phyloP scores from a whole-genome alignment of 176 grass and related monocot species.

The Dendrocalamus sinicus region DNA sequence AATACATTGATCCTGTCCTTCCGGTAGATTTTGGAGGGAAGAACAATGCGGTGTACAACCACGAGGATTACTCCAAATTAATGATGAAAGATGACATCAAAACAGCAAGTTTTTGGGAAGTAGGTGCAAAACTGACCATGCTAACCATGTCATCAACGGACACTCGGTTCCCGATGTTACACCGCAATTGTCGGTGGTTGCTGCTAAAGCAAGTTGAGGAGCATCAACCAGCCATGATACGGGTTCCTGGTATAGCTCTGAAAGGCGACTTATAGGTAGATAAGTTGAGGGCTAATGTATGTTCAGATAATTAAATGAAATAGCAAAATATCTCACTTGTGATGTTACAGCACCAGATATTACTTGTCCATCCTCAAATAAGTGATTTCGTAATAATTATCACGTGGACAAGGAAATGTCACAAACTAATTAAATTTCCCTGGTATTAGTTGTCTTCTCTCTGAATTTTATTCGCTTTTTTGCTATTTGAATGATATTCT shows the following conservation, averaged over 20 bases:
- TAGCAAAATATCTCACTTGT: not conserved
- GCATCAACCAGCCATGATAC: not conserved
- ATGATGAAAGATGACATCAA: conserved; percentile 79
- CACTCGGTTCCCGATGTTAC: conserved; percentile 36
- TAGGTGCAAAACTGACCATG: conserved; percentile 20
- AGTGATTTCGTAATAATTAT: not conserved
- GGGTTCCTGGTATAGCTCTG: not conserved
- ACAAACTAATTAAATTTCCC: not conserved
- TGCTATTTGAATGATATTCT: not conserved
- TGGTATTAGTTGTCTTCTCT: not conserved
- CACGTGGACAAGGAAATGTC: not conserved
- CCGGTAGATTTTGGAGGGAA: conserved; percentile 80
- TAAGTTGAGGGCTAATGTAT: not conserved
- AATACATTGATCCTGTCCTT: conserved; percentile 67
- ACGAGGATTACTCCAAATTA: conserved; percentile 79
- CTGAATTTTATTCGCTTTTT: not conserved
- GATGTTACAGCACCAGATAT: conserved; percentile 5
- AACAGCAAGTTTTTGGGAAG: conserved; percentile 53
- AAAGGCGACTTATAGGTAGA: not conserved
- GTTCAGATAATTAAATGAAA: not conserved
- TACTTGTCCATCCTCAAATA: not conserved
- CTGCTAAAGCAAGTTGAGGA: conserved; percentile 59
- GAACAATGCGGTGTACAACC: conserved; percentile 60
- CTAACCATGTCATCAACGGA: conserved; percentile 1
- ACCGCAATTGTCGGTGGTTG: not conserved